Evolutionary conservation across 2,329 filamentous ascomycete species (phyloP).

Genomic region (Zymoseptoria tritici): DNA sequence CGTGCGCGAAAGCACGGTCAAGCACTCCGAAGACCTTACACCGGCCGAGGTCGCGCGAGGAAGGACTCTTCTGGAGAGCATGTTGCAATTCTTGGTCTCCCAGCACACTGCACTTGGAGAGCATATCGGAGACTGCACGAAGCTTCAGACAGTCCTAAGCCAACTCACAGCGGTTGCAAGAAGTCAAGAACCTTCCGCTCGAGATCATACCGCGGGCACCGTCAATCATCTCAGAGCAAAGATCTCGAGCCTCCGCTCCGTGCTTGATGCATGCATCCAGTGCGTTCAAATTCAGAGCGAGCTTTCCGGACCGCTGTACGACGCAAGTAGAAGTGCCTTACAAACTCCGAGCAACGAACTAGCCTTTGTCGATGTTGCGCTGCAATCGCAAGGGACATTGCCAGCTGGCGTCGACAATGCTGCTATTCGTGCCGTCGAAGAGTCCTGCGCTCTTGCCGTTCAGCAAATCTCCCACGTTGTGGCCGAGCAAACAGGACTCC

Average conservation of each 20-base stretch:
- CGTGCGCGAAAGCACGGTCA: constrained; percentile 58
- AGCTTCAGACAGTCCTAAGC: constrained; percentile 5
- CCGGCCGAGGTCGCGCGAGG: constrained; percentile 71
- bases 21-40: constrained; percentile 80
- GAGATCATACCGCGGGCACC: neutral
- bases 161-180: constrained; percentile 5
- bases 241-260: constrained; percentile 1
- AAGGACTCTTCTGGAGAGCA: constrained; percentile 77
- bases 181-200: neutral
- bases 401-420: constrained; percentile 4
- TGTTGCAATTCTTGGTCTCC: constrained; percentile 48
- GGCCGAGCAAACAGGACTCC: neutral
- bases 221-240: neutral
- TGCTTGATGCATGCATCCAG: constrained; percentile 5
- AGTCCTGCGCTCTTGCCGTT: neutral
- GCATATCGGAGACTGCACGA: constrained; percentile 1
- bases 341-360: neutral
- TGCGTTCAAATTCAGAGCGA: constrained; percentile 12
- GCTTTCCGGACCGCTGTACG: constrained; percentile 12
- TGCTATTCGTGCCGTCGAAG: neutral
- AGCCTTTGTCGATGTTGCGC: neutral
- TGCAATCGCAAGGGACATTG: neutral
- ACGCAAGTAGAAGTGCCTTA: constrained; percentile 2
- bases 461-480: neutral
- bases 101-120: constrained; percentile 12